phyloP scores from a whole-genome alignment of 495 filamentous ascomycete species.

The Hypoxylon perforatum region DNA sequence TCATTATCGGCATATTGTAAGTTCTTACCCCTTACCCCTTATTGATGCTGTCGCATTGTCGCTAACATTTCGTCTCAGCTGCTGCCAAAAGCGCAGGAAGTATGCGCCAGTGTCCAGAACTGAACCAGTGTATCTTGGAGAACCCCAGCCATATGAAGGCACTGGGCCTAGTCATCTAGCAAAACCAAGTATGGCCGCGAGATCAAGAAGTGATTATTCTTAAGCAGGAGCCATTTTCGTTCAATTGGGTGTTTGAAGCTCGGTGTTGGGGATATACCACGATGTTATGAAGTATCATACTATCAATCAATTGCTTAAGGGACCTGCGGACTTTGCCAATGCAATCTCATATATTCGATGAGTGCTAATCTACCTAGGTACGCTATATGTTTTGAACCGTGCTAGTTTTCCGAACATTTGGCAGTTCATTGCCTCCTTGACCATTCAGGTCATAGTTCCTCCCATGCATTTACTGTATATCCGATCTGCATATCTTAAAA shows the following conservation, averaged over 20 bases:
- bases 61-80: slow-evolving; percentile 20
- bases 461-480: neutral
- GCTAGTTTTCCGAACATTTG: neutral
- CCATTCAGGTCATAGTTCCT: neutral
- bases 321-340: neutral
- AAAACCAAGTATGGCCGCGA: slow-evolving; percentile 5
- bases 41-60: neutral
- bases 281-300: too few relatives aligned
- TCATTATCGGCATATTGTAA: slow-evolving; percentile 50
- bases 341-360: neutral
- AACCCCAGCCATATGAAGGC: slow-evolving; percentile 14
- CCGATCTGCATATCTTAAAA: neutral
- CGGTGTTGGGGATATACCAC: too few relatives aligned
- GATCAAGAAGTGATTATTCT: neutral
- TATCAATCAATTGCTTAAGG: too few relatives aligned
- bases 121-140: slow-evolving; percentile 19
- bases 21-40: slow-evolving; percentile 24
- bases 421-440: neutral
- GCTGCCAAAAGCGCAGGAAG: slow-evolving; percentile 29
- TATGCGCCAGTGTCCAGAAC: slow-evolving; percentile 17
- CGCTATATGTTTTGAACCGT: neutral
- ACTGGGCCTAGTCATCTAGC: neutral
- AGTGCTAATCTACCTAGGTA: neutral
- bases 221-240: neutral
- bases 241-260: too few relatives aligned